Evolutionary conservation across 495 filamentous ascomycete species (phyloP).

Genomic region (Xylaria venustula): DNA sequence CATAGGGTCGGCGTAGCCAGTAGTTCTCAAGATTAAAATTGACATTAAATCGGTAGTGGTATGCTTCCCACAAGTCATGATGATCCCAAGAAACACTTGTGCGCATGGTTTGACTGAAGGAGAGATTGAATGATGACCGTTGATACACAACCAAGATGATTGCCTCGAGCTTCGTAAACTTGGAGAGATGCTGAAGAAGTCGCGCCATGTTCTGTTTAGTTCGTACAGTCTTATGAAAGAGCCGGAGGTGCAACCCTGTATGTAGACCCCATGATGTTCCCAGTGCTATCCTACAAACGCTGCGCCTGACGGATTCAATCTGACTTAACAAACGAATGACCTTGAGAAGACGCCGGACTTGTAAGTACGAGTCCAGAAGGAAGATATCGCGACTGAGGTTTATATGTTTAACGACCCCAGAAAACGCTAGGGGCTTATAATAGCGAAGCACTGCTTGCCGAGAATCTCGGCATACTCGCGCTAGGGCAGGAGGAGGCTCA

Average conservation of each 20-base stretch:
- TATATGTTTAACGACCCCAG: conserved; percentile 45
- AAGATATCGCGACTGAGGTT: conserved; percentile 47
- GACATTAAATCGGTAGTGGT: conserved; percentile 50
- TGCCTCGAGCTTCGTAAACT: conserved; percentile 40
- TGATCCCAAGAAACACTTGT: conserved; percentile 21
- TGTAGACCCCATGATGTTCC: conserved; percentile 49
- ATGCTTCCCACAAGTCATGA: conserved; percentile 43
- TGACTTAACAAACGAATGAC: conserved; percentile 48
- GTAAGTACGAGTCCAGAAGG: conserved; percentile 49
- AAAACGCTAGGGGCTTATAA: conserved; percentile 47
- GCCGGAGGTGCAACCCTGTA: conserved; percentile 44
- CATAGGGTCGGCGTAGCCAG: conserved; percentile 39
- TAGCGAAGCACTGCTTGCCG: conserved; percentile 47
- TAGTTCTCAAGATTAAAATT: conserved; percentile 48
- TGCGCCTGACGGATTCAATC: conserved; percentile 43
- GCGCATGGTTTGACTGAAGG: conserved; percentile 27
- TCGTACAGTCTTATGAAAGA: conserved; percentile 41
- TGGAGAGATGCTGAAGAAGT: conserved; percentile 41
- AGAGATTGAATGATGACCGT: conserved; percentile 46
- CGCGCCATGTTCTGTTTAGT: conserved; percentile 49
- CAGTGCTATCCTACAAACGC: conserved; percentile 41
- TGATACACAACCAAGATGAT: conserved; percentile 49
- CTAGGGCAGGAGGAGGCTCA: conserved; percentile 45
- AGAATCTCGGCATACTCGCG: conserved; percentile 46
- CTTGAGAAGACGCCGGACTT: conserved; percentile 48